Conservation (phyloP, 140 eudicot genomes). For the Cichorium intybus region DNA sequence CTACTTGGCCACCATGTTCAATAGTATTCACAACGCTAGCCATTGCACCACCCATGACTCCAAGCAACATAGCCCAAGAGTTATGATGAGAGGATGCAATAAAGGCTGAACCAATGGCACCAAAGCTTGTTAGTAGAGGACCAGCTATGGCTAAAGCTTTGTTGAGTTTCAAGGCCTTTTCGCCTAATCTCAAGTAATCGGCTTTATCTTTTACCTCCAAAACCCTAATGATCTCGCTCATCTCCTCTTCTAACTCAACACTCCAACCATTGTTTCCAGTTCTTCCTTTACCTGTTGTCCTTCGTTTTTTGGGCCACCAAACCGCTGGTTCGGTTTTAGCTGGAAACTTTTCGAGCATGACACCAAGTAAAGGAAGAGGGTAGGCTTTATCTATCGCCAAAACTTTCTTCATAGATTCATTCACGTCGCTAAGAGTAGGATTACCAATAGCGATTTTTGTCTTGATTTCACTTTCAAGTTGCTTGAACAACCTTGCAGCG, state of each 20-base stretch:
- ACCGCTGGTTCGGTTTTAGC: conserved; percentile 50
- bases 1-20: conserved; percentile 89
- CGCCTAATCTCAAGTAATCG: conserved; percentile 56
- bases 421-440: conserved; percentile 42
- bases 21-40: conserved; percentile 56
- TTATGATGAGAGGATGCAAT: conserved; percentile 29
- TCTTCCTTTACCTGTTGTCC: neutral
- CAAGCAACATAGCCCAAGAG: conserved; percentile 51
- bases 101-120: conserved; percentile 59
- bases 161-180: conserved; percentile 56
- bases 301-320: conserved; percentile 62
- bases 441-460: conserved; percentile 36
- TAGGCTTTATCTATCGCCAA: conserved; percentile 71
- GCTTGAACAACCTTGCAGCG: conserved; percentile 56
- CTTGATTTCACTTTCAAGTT: conserved; percentile 44
- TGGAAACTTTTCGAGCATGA: conserved; percentile 90
- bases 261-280: conserved; percentile 60
- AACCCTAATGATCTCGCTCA: conserved; percentile 45
- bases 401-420: conserved; percentile 56
- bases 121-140: conserved; percentile 59
- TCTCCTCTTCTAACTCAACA: conserved; percentile 52
- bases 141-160: conserved; percentile 53
- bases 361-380: conserved; percentile 82
- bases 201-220: conserved; percentile 53
- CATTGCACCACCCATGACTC: conserved; percentile 62